Base-by-base conservation (phyloP, 2,329 filamentous ascomycete species). In the Xylaria multiplex region DNA sequence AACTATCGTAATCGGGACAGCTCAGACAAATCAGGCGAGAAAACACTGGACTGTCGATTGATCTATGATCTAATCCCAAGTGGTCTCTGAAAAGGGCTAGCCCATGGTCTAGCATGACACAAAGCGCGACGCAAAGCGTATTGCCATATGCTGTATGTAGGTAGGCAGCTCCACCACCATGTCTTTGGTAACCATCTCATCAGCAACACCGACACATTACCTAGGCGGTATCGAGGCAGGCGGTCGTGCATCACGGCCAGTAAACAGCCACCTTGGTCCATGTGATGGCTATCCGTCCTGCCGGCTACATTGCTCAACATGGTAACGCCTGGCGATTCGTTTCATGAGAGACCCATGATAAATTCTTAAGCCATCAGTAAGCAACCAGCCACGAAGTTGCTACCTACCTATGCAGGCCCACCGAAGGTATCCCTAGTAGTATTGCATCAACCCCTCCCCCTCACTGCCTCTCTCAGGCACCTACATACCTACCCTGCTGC, bases 351-450 rank as follows among this genome's bases (percentile, higher is more conserved):
- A 50, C 22, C 35, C 55, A 40, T 30, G 49, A 19, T 8, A 9
- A 42, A 60, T 64, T 64, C 61, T 57, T 59, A 67, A 67, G 59
- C 40, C 30, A 67, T 67, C 65, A 67, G 61, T 67, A 59, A 67
- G 65, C 65, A 42, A 59, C 53, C 22, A 27, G 37, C 53, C 53
- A 27, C 37, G 42, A 55, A 5, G 27, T 11, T 16, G 22, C 27
- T 14, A 40, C 22, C 22, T 55, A 45, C 37, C 53, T 43, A 55
- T 42, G 52, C 19, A 42, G 19, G 52, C 52, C 35, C 35, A 40
- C 52, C 35, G 27, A 22, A 42, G 24, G 48, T 14, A 30, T 32
- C 30, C 30, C 9, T 19, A 30, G 19, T 35, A 43, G 22, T 19
- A 30, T 37, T 32, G 19, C 43, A 45, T 14, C 19, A 24, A 32